Percentiles rank a stretch among this genome's conserved stretches.
Evolutionary conservation across 192 early-diverging fungal species (phyloP).

Genomic region (Podila verticillata): DNA sequence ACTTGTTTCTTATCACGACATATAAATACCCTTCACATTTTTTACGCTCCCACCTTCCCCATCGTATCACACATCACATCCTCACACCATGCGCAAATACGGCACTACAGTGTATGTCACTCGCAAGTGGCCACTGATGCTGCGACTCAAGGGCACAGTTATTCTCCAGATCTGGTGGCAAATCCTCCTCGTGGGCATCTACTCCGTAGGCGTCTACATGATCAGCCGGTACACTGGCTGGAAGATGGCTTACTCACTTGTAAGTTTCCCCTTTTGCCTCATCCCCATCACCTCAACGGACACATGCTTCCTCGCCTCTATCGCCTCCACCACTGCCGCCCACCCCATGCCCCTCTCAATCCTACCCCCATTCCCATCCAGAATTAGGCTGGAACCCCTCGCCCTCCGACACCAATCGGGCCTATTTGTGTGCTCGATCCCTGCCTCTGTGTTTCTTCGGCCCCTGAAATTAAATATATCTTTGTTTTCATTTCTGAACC

Average conservation of each 20-base stretch:
- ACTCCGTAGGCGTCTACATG: conserved; percentile 17
- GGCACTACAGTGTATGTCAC: conserved; percentile 28
- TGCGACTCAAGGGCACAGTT: conserved; percentile 46
- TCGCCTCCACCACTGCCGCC: neutral
- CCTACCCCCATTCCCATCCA: neutral
- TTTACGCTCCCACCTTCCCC: neutral
- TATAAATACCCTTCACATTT: no score
- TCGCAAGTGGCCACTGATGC: conserved; percentile 48
- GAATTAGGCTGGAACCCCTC: no score
- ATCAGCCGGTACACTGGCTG: conserved; percentile 27
- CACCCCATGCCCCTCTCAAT: no score
- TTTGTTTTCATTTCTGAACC: neutral
- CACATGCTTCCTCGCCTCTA: no score
- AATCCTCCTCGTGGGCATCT: conserved; percentile 21
- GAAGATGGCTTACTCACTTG: conserved; percentile 42
- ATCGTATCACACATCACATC: neutral
- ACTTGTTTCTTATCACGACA: neutral
- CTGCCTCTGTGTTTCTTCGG: no score
- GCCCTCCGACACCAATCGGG: no score
- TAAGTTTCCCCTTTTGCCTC: conserved; percentile 5
- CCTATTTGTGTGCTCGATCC: no score
- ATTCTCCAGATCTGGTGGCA: conserved; percentile 44
- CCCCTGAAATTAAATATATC: no score
- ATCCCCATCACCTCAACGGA: no score
- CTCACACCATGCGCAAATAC: conserved; percentile 13